phyloP scores from a whole-genome alignment of 2,329 filamentous ascomycete genomes.

The Botrytis aclada region DNA sequence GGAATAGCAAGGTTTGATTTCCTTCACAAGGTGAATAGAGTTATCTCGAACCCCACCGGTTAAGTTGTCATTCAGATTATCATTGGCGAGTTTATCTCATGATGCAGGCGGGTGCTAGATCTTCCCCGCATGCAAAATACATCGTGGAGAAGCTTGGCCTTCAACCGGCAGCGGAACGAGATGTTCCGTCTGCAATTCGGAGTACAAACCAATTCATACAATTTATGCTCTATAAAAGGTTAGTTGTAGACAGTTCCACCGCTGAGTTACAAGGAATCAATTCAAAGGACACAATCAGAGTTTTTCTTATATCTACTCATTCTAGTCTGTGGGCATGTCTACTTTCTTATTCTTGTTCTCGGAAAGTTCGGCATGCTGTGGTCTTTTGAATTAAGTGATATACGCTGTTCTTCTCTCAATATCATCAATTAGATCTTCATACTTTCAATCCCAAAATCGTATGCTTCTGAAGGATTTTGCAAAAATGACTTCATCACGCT shows the following conservation, averaged over 20 bases:
- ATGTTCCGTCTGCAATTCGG: slow-evolving; percentile 34
- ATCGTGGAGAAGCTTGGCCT: slow-evolving; percentile 7
- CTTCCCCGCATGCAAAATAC: slow-evolving; percentile 14
- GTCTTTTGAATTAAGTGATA: not conserved
- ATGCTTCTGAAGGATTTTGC: not conserved
- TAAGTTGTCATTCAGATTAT: not conserved
- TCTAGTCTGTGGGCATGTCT: too few species aligned
- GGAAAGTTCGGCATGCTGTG: not conserved
- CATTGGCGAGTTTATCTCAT: slow-evolving; percentile 7
- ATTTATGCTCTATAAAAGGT: not conserved
- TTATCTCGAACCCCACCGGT: not conserved
- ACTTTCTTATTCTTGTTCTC: not conserved
- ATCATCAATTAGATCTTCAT: too few species aligned
- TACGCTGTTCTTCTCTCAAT: too few species aligned
- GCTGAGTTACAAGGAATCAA: not conserved
- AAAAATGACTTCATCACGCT: not conserved
- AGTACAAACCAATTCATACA: not conserved
- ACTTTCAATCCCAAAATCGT: not conserved
- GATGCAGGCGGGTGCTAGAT: not conserved
- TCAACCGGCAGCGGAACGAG: slow-evolving; percentile 13
- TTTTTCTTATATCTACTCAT: not conserved
- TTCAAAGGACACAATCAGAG: not conserved
- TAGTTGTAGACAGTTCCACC: not conserved
- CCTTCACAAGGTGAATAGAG: not conserved
- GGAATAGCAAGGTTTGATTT: not conserved